Evolutionary conservation across 345 rosid genomes (phyloP).

Genomic region (Heritiera fomes): DNA sequence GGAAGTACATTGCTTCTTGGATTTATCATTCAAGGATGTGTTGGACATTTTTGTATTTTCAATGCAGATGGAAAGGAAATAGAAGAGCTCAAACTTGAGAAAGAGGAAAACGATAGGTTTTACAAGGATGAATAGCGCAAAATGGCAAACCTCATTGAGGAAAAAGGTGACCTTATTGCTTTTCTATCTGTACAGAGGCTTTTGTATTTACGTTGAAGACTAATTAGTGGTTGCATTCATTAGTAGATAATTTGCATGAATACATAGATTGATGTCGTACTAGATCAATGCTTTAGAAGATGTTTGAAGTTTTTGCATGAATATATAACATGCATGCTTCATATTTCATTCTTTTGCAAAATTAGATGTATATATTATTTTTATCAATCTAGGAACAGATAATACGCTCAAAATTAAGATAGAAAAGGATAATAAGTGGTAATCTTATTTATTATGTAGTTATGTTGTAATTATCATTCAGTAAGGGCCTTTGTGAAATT

Average conservation of each 20-base stretch:
- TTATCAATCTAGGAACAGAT: not conserved
- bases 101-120: conserved; percentile 52
- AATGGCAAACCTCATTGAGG: conserved; percentile 51
- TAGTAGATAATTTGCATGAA: not conserved
- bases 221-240: not conserved
- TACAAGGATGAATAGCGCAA: conserved; percentile 48
- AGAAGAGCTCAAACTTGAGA: conserved; percentile 58
- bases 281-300: conserved; percentile 4
- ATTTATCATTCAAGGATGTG: conserved; percentile 2
- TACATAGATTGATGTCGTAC: not conserved
- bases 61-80: conserved; percentile 64
- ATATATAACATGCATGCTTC: conserved; percentile 9
- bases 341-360: not conserved
- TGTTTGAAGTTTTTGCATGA: conserved; percentile 7
- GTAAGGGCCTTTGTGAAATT: not conserved
- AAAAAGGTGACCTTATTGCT: conserved; percentile 51
- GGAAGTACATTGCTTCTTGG: conserved; percentile 4
- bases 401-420: not conserved
- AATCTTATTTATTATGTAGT: not conserved
- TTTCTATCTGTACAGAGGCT: too few relatives aligned
- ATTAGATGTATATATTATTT: not conserved
- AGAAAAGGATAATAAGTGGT: not conserved
- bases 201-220: not conserved
- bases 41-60: conserved; percentile 20
- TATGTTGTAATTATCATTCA: not conserved